Evolutionary conservation across 2,329 filamentous ascomycete species (phyloP).

Genomic region (Microcyclospora tardicrescens): DNA sequence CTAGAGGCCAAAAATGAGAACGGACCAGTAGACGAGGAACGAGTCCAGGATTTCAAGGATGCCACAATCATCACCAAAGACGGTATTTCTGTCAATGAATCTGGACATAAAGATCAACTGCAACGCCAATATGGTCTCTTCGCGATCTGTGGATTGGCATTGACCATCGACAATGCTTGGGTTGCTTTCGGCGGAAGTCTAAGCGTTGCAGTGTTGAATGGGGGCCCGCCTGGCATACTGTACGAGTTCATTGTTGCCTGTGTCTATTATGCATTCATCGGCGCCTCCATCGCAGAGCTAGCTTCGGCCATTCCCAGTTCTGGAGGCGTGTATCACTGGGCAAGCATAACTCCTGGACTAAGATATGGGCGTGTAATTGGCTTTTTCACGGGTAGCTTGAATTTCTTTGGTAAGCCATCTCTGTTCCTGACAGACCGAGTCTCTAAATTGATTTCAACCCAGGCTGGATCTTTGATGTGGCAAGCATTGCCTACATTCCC

Average conservation of each 20-base stretch:
- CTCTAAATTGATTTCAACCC: neutral
- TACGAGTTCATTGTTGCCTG: slow-evolving; percentile 25
- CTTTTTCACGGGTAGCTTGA: slow-evolving; percentile 27
- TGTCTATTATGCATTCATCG: slow-evolving; percentile 25
- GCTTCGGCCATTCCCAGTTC: slow-evolving; percentile 22
- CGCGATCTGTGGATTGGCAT: slow-evolving; percentile 43
- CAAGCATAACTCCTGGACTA: slow-evolving; percentile 22
- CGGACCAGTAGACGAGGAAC: no score
- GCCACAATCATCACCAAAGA: slow-evolving; percentile 15
- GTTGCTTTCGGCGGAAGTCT: slow-evolving; percentile 50
- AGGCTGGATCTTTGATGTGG: slow-evolving; percentile 49
- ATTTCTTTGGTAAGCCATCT: slow-evolving; percentile 35
- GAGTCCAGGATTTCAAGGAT: no score
- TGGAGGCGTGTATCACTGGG: slow-evolving; percentile 25
- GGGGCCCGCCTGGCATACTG: slow-evolving; percentile 24
- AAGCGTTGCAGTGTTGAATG: slow-evolving; percentile 36
- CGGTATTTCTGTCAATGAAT: slow-evolving; percentile 45
- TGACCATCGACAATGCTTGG: slow-evolving; percentile 55
- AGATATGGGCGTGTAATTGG: slow-evolving; percentile 22
- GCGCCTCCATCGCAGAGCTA: slow-evolving; percentile 21
- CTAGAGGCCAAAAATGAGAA: no score
- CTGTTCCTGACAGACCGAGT: neutral
- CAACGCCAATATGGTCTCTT: slow-evolving; percentile 49
- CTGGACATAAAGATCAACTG: slow-evolving; percentile 51
- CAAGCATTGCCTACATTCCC: slow-evolving; percentile 45